Percentiles rank a stretch among this genome's conserved stretches.
phyloP scores from a whole-genome alignment of 306 rosid species.

The Vigna radiata region DNA sequence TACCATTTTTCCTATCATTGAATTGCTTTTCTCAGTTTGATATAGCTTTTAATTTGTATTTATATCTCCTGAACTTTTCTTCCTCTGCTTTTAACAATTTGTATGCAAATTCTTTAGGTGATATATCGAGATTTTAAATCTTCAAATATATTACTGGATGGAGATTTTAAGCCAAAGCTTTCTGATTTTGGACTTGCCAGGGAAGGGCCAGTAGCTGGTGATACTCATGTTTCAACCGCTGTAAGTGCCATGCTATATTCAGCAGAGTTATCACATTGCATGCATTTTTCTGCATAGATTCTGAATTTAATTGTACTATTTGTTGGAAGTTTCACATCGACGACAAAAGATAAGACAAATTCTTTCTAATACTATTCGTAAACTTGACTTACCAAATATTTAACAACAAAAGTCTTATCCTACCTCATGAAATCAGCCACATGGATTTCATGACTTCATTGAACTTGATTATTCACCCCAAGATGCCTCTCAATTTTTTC shows the following conservation, averaged over 20 bases:
- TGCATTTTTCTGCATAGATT: conserved; percentile 2
- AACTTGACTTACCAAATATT: background rate
- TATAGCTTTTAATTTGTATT: background rate
- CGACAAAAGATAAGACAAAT: too few relatives aligned
- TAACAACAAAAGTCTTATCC: background rate
- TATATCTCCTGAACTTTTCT: background rate
- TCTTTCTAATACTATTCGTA: too few relatives aligned
- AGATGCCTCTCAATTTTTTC: background rate
- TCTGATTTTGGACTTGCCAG: conserved; percentile 94
- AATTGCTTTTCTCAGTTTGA: background rate
- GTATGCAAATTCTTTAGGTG: conserved; percentile 52
- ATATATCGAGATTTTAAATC: conserved; percentile 82
- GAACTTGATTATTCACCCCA: background rate
- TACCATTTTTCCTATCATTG: background rate
- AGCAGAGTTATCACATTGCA: conserved; percentile 21
- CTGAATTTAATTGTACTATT: background rate
- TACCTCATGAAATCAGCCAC: background rate
- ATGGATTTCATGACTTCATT: background rate
- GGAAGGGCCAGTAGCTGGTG: conserved; percentile 80
- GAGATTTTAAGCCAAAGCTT: conserved; percentile 73
- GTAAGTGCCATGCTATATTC: conserved; percentile 57
- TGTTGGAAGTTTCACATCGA: too few relatives aligned
- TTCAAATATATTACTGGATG: conserved; percentile 78
- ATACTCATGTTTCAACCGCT: conserved; percentile 88
- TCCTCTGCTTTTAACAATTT: conserved; percentile 15